Conservation (phyloP, 192 early-diverging fungal genomes). For the Entomortierella parvispora region DNA sequence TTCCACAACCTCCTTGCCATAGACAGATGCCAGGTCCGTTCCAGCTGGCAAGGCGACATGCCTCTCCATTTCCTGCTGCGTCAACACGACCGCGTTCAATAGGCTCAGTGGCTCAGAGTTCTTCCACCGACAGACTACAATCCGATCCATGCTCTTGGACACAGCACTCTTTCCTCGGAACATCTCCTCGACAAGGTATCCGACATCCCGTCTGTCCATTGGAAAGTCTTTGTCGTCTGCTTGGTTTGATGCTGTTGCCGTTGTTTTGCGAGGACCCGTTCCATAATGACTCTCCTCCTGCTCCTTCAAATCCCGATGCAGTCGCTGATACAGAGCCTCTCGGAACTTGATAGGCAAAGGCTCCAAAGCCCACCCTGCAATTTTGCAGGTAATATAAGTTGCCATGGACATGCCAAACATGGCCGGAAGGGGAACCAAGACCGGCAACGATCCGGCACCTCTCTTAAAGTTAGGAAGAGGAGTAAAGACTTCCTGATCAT, state of each 20-base stretch:
- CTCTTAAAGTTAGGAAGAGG: slow-evolving; percentile 89
- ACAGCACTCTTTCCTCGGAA: slow-evolving; percentile 84
- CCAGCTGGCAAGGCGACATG: slow-evolving; percentile 62
- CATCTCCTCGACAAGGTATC: slow-evolving; percentile 91
- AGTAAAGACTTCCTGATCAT: slow-evolving; percentile 79
- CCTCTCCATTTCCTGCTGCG: slow-evolving; percentile 77
- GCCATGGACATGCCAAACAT: slow-evolving; percentile 96
- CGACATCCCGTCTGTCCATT: slow-evolving; percentile 78
- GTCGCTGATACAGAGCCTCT: slow-evolving; percentile 74
- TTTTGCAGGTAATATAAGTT: slow-evolving; percentile 79
- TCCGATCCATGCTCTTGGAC: slow-evolving; percentile 76
- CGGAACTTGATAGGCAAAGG: slow-evolving; percentile 81
- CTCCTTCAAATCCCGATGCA: slow-evolving; percentile 77
- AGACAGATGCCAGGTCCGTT: slow-evolving; percentile 56
- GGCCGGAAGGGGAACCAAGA: slow-evolving; percentile 91
- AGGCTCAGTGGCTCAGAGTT: slow-evolving; percentile 68
- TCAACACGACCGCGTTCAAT: slow-evolving; percentile 86
- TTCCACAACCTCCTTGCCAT: slow-evolving; percentile 63
- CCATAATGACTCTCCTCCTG: slow-evolving; percentile 25
- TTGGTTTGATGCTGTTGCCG: not conserved
- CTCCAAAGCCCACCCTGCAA: slow-evolving; percentile 72
- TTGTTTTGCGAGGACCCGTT: too few species aligned
- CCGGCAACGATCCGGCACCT: slow-evolving; percentile 67
- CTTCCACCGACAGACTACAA: slow-evolving; percentile 84
- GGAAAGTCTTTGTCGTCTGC: slow-evolving; percentile 40